Conservation (phyloP, 148 eudicot species). For the Silene uniflora region DNA sequence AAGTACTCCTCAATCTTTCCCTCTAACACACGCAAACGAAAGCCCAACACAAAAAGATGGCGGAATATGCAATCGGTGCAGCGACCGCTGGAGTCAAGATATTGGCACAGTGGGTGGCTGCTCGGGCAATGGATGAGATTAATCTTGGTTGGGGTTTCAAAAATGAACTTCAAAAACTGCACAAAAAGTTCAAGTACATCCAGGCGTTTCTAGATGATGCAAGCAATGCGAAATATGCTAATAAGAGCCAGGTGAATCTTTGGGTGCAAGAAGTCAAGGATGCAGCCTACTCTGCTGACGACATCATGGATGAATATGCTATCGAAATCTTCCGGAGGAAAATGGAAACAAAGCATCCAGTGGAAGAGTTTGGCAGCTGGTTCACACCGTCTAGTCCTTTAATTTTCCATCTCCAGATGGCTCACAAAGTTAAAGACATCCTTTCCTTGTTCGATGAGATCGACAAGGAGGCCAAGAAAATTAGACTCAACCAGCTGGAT, state of each 20-base stretch:
- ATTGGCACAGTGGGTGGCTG: neutral
- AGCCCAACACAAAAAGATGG: too few species aligned
- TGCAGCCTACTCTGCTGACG: neutral
- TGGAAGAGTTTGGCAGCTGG: neutral
- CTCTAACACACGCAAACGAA: neutral
- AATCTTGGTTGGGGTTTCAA: conserved; percentile 7
- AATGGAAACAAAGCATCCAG: neutral
- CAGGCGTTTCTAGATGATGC: neutral
- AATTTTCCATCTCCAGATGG: neutral
- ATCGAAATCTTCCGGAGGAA: conserved; percentile 9
- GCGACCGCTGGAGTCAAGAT: neutral
- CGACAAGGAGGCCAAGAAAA: neutral
- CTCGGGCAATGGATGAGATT: neutral
- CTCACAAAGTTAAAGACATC: neutral
- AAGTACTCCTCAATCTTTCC: neutral
- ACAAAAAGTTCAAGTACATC: neutral
- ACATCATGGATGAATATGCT: conserved; percentile 3
- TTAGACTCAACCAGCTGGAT: conserved; percentile 6
- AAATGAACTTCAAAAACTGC: neutral
- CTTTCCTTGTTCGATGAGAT: conserved; percentile 8
- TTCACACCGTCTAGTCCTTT: neutral
- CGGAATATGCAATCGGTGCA: neutral
- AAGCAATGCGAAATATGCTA: neutral
- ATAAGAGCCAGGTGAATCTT: neutral
- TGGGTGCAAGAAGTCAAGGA: conserved; percentile 10